phyloP scores from a whole-genome alignment of 805 yeast genomes.

The Monosporozyma aquatica region DNA sequence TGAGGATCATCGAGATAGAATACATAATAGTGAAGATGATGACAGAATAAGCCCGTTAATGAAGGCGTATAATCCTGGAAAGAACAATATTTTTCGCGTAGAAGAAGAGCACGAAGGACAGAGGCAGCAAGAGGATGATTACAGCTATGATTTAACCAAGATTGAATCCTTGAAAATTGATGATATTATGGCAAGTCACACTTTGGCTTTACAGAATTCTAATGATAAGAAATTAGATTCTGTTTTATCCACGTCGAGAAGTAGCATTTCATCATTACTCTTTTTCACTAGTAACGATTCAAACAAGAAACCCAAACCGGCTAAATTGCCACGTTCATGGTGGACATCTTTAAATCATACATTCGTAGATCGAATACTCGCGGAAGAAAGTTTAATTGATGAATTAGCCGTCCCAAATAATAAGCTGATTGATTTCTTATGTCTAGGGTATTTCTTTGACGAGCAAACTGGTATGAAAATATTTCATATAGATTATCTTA shows the following conservation, averaged over 20 bases:
- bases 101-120: background rate
- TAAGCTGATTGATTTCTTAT: slow-evolving; percentile 39
- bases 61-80: background rate
- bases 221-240: background rate
- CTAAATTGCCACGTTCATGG: no score
- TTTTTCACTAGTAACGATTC: slow-evolving; percentile 1
- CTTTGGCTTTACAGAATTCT: background rate
- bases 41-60: background rate
- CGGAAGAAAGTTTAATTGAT: slow-evolving; percentile 33
- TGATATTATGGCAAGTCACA: background rate
- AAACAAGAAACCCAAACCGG: background rate
- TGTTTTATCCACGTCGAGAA: background rate
- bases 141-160: slow-evolving; percentile 1
- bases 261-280: slow-evolving; percentile 4
- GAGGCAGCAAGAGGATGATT: slow-evolving; percentile 1
- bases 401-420: slow-evolving; percentile 33
- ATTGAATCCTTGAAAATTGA: slow-evolving; percentile 1
- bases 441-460: slow-evolving; percentile 35
- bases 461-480: slow-evolving; percentile 12
- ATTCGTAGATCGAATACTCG: slow-evolving; percentile 32
- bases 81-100: background rate
- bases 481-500: slow-evolving; percentile 25
- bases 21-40: no score
- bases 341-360: background rate
- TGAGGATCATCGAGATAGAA: no score